Evolutionary conservation across 129 eudicot genomes (phyloP).

Genomic region (Artemisia annua): DNA sequence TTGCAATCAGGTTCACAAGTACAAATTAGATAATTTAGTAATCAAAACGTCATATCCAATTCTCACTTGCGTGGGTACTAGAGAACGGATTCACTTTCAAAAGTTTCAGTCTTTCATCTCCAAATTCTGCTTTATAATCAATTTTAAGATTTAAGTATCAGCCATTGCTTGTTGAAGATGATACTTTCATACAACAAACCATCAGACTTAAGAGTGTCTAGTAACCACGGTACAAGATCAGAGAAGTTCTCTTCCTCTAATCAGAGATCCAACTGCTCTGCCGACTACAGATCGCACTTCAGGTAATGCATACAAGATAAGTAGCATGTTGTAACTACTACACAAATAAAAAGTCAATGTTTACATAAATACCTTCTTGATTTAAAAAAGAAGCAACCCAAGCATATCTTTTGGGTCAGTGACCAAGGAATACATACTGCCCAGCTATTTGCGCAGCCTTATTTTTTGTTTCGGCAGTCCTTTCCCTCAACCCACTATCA

Average conservation of each 20-base stretch:
- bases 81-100: no score
- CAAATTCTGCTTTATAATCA: no score
- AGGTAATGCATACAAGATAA: conserved; percentile 14
- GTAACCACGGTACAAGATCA: conserved; percentile 95
- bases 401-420: conserved; percentile 95
- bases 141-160: no score
- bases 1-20: no score
- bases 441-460: conserved; percentile 98
- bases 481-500: conserved; percentile 88
- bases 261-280: conserved; percentile 87
- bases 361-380: conserved; percentile 59
- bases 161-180: no score
- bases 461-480: conserved; percentile 93
- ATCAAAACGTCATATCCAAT: no score
- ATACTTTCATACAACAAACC: no score
- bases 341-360: background rate
- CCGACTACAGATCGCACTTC: conserved; percentile 92
- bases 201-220: conserved; percentile 74
- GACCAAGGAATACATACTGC: conserved; percentile 92
- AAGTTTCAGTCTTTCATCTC: no score
- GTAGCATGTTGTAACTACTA: conserved; percentile 3
- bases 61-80: no score
- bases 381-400: conserved; percentile 87
- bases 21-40: no score
- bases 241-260: conserved; percentile 95